Evolutionary conservation across 768 basidiomycete genomes (phyloP), one percentile per base, ranked within the genome.

Genomic region (Lactarius vividus): DNA sequence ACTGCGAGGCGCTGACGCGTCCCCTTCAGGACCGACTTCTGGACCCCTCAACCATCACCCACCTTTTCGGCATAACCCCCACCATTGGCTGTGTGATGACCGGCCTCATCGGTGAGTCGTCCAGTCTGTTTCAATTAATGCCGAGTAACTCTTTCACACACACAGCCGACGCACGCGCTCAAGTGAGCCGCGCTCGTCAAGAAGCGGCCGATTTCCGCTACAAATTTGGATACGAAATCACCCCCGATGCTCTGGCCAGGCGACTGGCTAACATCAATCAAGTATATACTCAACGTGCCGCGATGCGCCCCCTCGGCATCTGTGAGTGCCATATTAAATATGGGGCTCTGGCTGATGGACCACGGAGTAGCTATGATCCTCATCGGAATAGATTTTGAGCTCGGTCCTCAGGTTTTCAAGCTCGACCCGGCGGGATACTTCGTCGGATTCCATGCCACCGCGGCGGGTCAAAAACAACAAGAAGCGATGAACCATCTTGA

Each of bases 401-500:
- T 84, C 61, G 96, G 96, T 5, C 96, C 97, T n/a, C 96, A 98
- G 75, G 85, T 90, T 72, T 98, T 98, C 84, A 98, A 97, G 79
- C 88, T 98, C 60, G 97, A 99, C 74, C 97, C 97, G 13, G 97
- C 97, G 2, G 97, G 97, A 5, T 98, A 97, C 79, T 99, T 96
- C 75, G 93, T 97, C 54, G 97, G 97, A 0, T 98, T 96, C 81
- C 96, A 98, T 71, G 97, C 97, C 10, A 96, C 96, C 2, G 88
- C 96, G 0, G 90, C 96, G 2, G 97, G 97, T 0, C 91, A 92
- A 76, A 98, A 99, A 73, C 97, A 98, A 73, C 96, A 97, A 74
- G 97, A 99, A 74, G 95, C 94, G 1, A 97, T 96, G 88, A 98
- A 98, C 76, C 91, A 94, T 73, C 82, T 99, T 53, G 97, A 99